These are phyloP conservation scores for Lojkania enalia DNA, from an alignment of 2,329 filamentous ascomycete species.

Conservation along the genomic window DNA sequence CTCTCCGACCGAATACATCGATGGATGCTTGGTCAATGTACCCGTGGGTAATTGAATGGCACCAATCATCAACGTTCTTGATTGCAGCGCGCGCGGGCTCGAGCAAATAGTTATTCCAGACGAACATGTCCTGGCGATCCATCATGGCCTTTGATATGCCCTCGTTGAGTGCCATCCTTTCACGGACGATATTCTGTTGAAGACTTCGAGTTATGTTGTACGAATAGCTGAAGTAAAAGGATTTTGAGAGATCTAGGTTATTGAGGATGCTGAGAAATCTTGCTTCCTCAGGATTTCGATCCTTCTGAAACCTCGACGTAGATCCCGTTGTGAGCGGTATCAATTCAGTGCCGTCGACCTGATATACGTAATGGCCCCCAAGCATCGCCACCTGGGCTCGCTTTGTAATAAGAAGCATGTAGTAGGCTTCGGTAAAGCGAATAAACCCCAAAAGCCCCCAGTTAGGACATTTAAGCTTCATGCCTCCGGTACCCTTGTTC, in stretches of 20 bases:
- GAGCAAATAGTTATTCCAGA: constrained; percentile 93
- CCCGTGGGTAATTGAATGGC: constrained; percentile 90
- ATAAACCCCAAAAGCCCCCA: constrained; percentile 97
- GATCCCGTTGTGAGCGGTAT: constrained; percentile 78
- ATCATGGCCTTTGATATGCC: constrained; percentile 63
- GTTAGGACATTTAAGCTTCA: constrained; percentile 85
- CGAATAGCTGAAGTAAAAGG: constrained; percentile 98
- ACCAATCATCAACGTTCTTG: constrained; percentile 91
- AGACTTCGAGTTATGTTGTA: constrained; percentile 93
- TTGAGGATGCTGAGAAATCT: constrained; percentile 87
- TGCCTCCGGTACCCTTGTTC: constrained; percentile 85
- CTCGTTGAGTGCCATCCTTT: constrained; percentile 70
- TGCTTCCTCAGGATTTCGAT: constrained; percentile 84
- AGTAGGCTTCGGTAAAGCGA: constrained; percentile 91
- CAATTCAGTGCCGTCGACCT: constrained; percentile 90
- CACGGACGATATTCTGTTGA: constrained; percentile 86
- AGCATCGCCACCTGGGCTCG: constrained; percentile 95
- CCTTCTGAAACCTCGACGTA: constrained; percentile 70
- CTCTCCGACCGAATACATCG: constrained; percentile 79
- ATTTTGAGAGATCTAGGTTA: constrained; percentile 85
- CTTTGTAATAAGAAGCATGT: constrained; percentile 96
- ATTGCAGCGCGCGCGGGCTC: constrained; percentile 71
- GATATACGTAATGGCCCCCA: constrained; percentile 93
- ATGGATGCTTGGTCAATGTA: constrained; percentile 86
- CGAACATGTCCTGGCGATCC: constrained; percentile 92